Evolutionary conservation across 352 stramenopile species (phyloP).

Genomic region (Phytopythium helicoides): DNA sequence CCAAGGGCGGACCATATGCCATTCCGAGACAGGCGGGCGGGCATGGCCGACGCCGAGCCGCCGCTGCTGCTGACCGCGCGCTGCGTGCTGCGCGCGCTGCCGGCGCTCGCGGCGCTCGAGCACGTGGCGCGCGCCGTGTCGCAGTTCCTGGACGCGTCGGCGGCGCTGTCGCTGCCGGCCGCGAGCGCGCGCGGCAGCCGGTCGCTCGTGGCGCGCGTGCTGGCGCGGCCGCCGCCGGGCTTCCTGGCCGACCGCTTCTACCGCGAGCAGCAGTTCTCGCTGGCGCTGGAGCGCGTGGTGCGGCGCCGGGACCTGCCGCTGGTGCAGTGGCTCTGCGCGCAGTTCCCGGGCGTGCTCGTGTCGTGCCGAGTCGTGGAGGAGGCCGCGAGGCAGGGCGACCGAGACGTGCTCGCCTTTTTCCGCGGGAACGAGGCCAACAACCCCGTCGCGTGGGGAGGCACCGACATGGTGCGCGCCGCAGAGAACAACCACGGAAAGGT

Average conservation of each 20-base stretch:
- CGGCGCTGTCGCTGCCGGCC: slow-evolving; percentile 11
- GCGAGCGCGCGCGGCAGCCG: slow-evolving; percentile 15
- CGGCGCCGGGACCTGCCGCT: slow-evolving; percentile 11
- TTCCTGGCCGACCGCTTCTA: slow-evolving; percentile 16
- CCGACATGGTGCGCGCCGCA: slow-evolving; percentile 21
- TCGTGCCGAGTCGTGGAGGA: slow-evolving; percentile 19
- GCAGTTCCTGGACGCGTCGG: slow-evolving; percentile 19
- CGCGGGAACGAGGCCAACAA: slow-evolving; percentile 10
- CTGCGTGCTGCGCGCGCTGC: slow-evolving; percentile 11
- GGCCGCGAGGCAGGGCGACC: slow-evolving; percentile 8
- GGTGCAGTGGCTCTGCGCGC: slow-evolving; percentile 19
- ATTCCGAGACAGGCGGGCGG: too few species aligned
- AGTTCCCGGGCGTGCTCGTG: slow-evolving; percentile 14
- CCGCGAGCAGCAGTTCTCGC: slow-evolving; percentile 16
- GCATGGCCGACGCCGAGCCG: slow-evolving; percentile 2
- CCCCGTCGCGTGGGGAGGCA: slow-evolving; percentile 19
- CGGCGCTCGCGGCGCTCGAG: slow-evolving; percentile 12
- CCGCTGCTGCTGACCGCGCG: slow-evolving; percentile 9
- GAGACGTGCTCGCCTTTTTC: slow-evolving; percentile 3
- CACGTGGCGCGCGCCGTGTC: slow-evolving; percentile 19
- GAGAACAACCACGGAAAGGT: slow-evolving; percentile 16
- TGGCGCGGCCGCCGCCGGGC: too few species aligned
- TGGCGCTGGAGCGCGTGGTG: slow-evolving; percentile 15
- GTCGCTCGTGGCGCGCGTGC: slow-evolving; percentile 14
- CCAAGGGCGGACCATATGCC: slow-evolving; percentile 2